Evolutionary conservation across 352 stramenopile genomes (phyloP).

Genomic region (Phytophthora chlamydospora): DNA sequence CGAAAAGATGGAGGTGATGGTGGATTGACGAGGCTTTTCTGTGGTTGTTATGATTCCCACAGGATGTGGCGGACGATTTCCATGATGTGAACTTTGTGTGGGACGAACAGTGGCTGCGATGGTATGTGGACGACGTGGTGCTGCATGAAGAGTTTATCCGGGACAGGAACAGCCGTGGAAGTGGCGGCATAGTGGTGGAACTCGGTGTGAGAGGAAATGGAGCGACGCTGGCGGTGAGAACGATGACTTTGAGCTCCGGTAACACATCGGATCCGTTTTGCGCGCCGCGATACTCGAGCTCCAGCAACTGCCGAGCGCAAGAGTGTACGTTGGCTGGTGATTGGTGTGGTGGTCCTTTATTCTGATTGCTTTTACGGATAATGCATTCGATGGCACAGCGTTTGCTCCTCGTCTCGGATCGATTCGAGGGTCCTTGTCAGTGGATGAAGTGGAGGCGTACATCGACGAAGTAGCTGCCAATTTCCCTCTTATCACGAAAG

Average conservation of each 20-base stretch:
- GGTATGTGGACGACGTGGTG: slow-evolving; percentile 59
- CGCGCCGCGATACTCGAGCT: slow-evolving; percentile 35
- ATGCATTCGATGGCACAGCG: slow-evolving; percentile 22
- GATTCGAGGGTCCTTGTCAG: slow-evolving; percentile 68
- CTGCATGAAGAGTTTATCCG: slow-evolving; percentile 51
- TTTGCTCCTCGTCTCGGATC: slow-evolving; percentile 62
- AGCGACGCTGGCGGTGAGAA: slow-evolving; percentile 26
- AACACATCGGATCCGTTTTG: slow-evolving; percentile 42
- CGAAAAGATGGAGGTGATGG: neutral
- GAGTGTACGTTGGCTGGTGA: slow-evolving; percentile 33
- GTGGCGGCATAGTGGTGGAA: slow-evolving; percentile 22
- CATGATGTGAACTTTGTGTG: slow-evolving; percentile 50
- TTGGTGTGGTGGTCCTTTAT: neutral
- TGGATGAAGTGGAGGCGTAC: slow-evolving; percentile 63
- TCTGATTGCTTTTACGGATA: neutral
- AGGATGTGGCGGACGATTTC: slow-evolving; percentile 40
- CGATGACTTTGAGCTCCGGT: slow-evolving; percentile 30
- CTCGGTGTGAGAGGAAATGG: slow-evolving; percentile 26
- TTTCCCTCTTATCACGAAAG: slow-evolving; percentile 53
- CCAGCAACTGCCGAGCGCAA: slow-evolving; percentile 52
- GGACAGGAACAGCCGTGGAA: neutral
- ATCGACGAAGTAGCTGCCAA: slow-evolving; percentile 44
- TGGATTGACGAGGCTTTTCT: neutral
- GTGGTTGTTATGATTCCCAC: neutral
- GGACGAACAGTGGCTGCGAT: slow-evolving; percentile 61